These are phyloP conservation scores for Kluyveromyces nonfermentans DNA, from an alignment of 805 yeast species.

Conservation along the genomic window DNA sequence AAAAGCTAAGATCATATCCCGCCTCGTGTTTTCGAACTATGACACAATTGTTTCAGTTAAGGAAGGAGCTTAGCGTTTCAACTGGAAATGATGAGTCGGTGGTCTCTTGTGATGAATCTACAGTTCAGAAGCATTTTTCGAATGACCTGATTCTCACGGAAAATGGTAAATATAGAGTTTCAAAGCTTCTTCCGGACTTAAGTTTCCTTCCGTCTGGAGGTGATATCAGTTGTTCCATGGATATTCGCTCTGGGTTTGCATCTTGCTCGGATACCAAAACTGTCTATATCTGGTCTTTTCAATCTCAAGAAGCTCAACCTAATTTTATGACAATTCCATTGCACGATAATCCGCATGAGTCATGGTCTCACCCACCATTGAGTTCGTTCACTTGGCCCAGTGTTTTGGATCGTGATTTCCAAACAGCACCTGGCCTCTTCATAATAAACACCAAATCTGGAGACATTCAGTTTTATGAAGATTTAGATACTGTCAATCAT, in stretches of 20 bases:
- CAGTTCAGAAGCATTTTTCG: constrained; percentile 3
- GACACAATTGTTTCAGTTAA: constrained; percentile 24
- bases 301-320: constrained; percentile 52
- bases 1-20: no score
- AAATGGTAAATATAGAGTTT: constrained; percentile 24
- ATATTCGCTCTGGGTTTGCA: constrained; percentile 40
- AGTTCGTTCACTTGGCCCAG: constrained; percentile 26
- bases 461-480: constrained; percentile 56
- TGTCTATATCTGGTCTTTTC: constrained; percentile 60
- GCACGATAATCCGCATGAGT: constrained; percentile 16
- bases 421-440: constrained; percentile 45
- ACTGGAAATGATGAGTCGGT: constrained; percentile 16
- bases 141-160: constrained; percentile 19
- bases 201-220: constrained; percentile 8
- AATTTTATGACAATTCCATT: constrained; percentile 19
- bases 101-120: constrained; percentile 4
- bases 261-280: constrained; percentile 40
- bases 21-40: no score
- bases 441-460: constrained; percentile 55
- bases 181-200: constrained; percentile 15
- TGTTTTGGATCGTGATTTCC: constrained; percentile 16
- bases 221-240: constrained; percentile 35
- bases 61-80: constrained; percentile 28
- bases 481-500: constrained; percentile 40
- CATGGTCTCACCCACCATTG: constrained; percentile 13